phyloP scores from a whole-genome alignment of 805 yeast species.

The Teunomyces barrocoloradensis region DNA sequence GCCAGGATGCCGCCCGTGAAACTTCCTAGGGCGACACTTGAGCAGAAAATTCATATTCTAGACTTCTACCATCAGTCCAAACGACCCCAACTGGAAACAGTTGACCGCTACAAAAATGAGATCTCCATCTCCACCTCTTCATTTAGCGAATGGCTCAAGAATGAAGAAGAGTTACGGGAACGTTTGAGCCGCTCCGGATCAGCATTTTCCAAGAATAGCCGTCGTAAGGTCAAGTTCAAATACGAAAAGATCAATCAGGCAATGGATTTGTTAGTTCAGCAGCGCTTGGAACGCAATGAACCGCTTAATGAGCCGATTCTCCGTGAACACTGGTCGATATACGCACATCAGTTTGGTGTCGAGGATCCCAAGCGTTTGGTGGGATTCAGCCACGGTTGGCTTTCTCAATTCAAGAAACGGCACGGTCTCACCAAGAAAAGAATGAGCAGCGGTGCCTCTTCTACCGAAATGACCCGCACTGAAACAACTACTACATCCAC shows the following conservation, averaged over 20 bases:
- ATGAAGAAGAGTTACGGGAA: slow-evolving; percentile 48
- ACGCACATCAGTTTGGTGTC: slow-evolving; percentile 55
- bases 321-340: slow-evolving; percentile 54
- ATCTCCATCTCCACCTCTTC: slow-evolving; percentile 59
- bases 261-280: slow-evolving; percentile 54
- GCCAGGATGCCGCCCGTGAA: slow-evolving; percentile 12
- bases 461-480: not conserved
- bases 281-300: slow-evolving; percentile 40
- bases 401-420: slow-evolving; percentile 57
- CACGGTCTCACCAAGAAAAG: slow-evolving; percentile 45
- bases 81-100: slow-evolving; percentile 57
- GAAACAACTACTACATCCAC: not conserved
- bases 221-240: slow-evolving; percentile 50
- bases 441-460: slow-evolving; percentile 19
- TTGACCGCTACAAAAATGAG: slow-evolving; percentile 48
- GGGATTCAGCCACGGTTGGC: slow-evolving; percentile 62
- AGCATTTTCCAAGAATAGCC: slow-evolving; percentile 30
- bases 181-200: slow-evolving; percentile 36
- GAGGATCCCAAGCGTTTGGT: slow-evolving; percentile 57
- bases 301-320: slow-evolving; percentile 55
- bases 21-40: slow-evolving; percentile 54
- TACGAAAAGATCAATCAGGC: slow-evolving; percentile 58
- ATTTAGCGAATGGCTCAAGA: slow-evolving; percentile 60
- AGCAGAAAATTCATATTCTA: slow-evolving; percentile 55
- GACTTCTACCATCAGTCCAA: slow-evolving; percentile 48